Percentiles rank a stretch among this genome's conserved stretches.
phyloP scores from a whole-genome alignment of 768 basidiomycete species.

The Termitomyces sp. region DNA sequence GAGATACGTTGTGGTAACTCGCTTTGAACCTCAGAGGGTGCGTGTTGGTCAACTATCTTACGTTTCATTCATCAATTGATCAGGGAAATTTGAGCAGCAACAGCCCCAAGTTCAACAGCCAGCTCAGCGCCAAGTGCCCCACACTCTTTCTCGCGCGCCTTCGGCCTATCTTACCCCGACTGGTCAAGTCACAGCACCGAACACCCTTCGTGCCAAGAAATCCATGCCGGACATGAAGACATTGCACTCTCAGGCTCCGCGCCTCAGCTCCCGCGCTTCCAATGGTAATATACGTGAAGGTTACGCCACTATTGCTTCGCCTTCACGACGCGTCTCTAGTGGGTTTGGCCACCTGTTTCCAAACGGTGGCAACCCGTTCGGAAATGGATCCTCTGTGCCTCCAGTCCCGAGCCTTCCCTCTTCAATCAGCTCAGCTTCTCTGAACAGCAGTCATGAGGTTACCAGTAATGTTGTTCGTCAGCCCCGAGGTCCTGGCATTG shows the following conservation, averaged over 20 bases:
- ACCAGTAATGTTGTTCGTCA: slow-evolving; percentile 68
- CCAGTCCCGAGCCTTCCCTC: slow-evolving; percentile 75
- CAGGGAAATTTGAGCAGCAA: slow-evolving; percentile 15
- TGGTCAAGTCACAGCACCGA: slow-evolving; percentile 38
- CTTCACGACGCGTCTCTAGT: slow-evolving; percentile 69
- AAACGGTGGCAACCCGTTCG: slow-evolving; percentile 42
- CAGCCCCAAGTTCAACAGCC: slow-evolving; percentile 38
- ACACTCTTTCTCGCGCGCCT: slow-evolving; percentile 76
- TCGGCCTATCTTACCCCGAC: slow-evolving; percentile 71
- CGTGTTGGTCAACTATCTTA: slow-evolving; percentile 20
- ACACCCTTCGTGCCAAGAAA: slow-evolving; percentile 84
- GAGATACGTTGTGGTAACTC: slow-evolving; percentile 89
- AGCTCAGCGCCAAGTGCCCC: slow-evolving; percentile 42
- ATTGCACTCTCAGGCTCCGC: slow-evolving; percentile 71
- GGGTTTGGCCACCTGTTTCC: slow-evolving; percentile 70
- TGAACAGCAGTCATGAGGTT: slow-evolving; percentile 41
- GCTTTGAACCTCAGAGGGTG: slow-evolving; percentile 80
- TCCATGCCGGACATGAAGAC: slow-evolving; percentile 98
- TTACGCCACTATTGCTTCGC: slow-evolving; percentile 82
- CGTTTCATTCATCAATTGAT: slow-evolving; percentile 3
- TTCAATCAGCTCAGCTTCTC: slow-evolving; percentile 34
- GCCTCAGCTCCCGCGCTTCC: slow-evolving; percentile 73
- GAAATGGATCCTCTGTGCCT: slow-evolving; percentile 41
- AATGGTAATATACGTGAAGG: slow-evolving; percentile 87
- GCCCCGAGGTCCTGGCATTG: slow-evolving; percentile 75